Conservation (phyloP, 805 yeast genomes). For the Ogataea wickerhamii region DNA sequence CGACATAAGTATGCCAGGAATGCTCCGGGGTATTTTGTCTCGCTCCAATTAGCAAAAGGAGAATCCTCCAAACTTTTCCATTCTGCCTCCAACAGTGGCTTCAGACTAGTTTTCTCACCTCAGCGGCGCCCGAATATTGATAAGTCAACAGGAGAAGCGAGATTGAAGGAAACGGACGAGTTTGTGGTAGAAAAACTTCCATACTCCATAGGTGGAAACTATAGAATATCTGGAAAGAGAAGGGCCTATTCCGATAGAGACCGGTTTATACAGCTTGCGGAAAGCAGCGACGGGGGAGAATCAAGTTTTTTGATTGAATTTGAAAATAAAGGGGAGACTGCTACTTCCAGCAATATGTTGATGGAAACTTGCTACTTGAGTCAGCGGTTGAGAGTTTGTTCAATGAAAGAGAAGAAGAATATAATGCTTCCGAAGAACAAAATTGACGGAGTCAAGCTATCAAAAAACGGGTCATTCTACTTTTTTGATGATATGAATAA, state of each 20-base stretch:
- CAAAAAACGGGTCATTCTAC: conserved; percentile 29
- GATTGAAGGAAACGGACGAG: conserved; percentile 10
- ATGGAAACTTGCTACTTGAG: conserved; percentile 17
- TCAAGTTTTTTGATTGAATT: conserved; percentile 1
- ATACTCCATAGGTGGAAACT: conserved; percentile 18
- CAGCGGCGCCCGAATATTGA: conserved; percentile 16
- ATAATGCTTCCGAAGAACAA: conserved; percentile 21
- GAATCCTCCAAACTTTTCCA: conserved; percentile 3
- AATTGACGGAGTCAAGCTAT: conserved; percentile 30
- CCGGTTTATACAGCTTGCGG: conserved; percentile 1
- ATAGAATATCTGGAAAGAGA: conserved; percentile 14
- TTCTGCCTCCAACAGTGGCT: conserved; percentile 28
- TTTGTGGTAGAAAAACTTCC: conserved; percentile 26
- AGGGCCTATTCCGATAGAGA: conserved; percentile 17
- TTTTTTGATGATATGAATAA: conserved; percentile 23
- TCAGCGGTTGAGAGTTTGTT: conserved; percentile 14
- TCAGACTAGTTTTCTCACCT: conserved; percentile 30
- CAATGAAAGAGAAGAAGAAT: conserved; percentile 24
- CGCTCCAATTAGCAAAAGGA: conserved; percentile 28
- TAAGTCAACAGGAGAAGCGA: conserved; percentile 4
- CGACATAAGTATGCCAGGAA: conserved; percentile 55
- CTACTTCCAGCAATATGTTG: conserved; percentile 12
- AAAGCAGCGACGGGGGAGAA: background rate
- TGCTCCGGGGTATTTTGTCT: conserved; percentile 62
- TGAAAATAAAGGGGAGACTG: conserved; percentile 6